These are phyloP conservation scores for Teunomyces pallodes DNA, from an alignment of 805 yeast species.

Conservation along the genomic window DNA sequence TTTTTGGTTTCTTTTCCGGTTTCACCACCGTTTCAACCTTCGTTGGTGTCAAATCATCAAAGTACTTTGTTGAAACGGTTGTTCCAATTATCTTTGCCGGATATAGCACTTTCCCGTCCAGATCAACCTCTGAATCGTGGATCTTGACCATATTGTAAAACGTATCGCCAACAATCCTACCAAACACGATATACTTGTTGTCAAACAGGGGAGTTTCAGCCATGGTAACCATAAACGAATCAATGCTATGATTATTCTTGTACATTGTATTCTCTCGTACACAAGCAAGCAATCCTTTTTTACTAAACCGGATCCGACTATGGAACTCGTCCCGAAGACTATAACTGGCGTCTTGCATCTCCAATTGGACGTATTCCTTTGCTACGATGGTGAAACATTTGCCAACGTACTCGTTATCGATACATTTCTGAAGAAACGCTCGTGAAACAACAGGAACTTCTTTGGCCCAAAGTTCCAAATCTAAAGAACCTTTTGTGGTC, in stretches of 20 bases:
- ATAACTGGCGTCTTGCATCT: conserved; percentile 19
- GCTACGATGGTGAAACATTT: conserved; percentile 41
- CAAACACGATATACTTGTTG: conserved; percentile 46
- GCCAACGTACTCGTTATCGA: conserved; percentile 41
- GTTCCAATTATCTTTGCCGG: conserved; percentile 45
- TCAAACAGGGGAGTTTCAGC: conserved; percentile 45
- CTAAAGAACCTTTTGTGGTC: conserved; percentile 59
- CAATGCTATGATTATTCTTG: conserved; percentile 18
- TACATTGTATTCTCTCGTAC: conserved; percentile 31
- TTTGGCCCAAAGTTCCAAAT: conserved; percentile 66
- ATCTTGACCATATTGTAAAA: conserved; percentile 53
- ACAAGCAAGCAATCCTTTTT: conserved; percentile 56
- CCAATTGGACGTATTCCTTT: conserved; percentile 33
- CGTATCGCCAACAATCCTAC: conserved; percentile 56
- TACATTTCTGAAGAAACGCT: conserved; percentile 49
- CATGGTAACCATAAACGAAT: conserved; percentile 43
- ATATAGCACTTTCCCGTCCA: conserved; percentile 45
- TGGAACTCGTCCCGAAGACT: conserved; percentile 43
- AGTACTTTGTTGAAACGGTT: conserved; percentile 47
- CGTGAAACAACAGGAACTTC: conserved; percentile 54
- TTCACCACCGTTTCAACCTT: conserved; percentile 13
- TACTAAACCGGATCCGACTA: conserved; percentile 47
- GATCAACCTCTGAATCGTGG: conserved; percentile 44
- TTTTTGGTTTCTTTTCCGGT: conserved; percentile 23
- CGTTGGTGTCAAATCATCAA: conserved; percentile 37